These are phyloP conservation scores for Cyclocybe cylindracea DNA, from an alignment of 768 basidiomycete genomes.

Conservation along the genomic window DNA sequence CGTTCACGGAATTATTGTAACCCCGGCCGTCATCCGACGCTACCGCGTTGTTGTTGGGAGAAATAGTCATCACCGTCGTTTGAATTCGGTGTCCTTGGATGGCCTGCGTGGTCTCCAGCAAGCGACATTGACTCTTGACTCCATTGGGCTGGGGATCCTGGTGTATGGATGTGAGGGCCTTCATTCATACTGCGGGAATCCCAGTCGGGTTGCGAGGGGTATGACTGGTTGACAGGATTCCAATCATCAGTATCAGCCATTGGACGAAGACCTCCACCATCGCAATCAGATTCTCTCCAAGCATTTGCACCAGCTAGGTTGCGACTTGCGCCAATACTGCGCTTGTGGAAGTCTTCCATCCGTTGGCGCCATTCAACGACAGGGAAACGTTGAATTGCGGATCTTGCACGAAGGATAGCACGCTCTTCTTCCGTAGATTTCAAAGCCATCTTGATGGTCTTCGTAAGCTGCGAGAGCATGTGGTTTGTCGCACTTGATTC, in stretches of 20 bases:
- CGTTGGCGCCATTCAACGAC: constrained; percentile 97
- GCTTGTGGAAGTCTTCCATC: constrained; percentile 91
- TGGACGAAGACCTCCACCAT: constrained; percentile 43
- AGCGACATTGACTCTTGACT: constrained; percentile 59
- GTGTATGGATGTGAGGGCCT: constrained; percentile 34
- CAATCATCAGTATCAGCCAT: constrained; percentile 78
- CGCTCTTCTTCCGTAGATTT: constrained; percentile 91
- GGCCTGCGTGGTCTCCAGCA: constrained; percentile 37
- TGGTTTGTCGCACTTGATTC: constrained; percentile 91
- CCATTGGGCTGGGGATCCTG: constrained; percentile 64
- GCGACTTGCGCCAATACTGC: constrained; percentile 77
- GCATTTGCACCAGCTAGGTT: constrained; percentile 68
- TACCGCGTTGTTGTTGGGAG: constrained; percentile 38
- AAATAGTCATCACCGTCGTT: constrained; percentile 59
- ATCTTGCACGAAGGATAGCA: constrained; percentile 89
- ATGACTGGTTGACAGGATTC: constrained; percentile 67
- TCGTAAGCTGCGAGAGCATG: constrained; percentile 92
- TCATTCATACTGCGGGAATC: constrained; percentile 60
- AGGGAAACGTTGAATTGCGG: constrained; percentile 95
- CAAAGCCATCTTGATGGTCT: constrained; percentile 92
- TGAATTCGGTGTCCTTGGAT: constrained; percentile 49
- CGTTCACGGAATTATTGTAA: constrained; percentile 83
- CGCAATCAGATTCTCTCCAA: constrained; percentile 75
- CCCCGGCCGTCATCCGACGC: constrained; percentile 37
- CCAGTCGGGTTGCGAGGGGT: constrained; percentile 78